Base-by-base conservation (phyloP, 495 filamentous ascomycete genomes). In the Neurospora sp. region DNA sequence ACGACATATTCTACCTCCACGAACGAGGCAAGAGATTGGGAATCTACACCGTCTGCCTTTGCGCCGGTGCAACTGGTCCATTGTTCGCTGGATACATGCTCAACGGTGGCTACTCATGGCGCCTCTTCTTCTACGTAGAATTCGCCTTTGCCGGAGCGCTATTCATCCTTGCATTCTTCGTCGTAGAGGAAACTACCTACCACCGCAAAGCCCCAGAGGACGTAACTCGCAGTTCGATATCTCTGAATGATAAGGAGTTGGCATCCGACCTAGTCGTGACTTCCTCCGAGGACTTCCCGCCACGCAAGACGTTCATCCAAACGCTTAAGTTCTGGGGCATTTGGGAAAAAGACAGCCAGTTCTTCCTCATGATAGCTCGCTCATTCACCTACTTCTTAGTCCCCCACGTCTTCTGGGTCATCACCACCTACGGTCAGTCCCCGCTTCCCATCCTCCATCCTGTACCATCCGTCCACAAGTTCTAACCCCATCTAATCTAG, bases 1-100 rank as follows among this genome's bases (percentile, higher is more conserved):
- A 91, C 74, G 89, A 91, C 74, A 89, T 91, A 72, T 91, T 91
- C 79, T 91, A 87, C 78, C 80, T 90, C 1, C 88, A 90, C 74
- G 88, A 90, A 75, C 81, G 88, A 12, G 88, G 88, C 7, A 86
- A 87, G 79, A 80, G 85, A 2, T 82, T 90, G 41, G 88, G 87
- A 5, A 88, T 87, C 71, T 90, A 90, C 74, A 90, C 88, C 18
- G 89, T 90, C 16, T 88, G 85, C 73, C 86, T 90, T 41, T 90
- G 89, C 76, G 82, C 89, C 38, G 88, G 89, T 12, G 81, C 87
- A 0, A 88, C 88, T 16, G 88, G 88, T 5, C 85, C 88, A 0
- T 79, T 91, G 0, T 89, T 87, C 42, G 88, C 89, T 4, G 87
- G 89, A 0, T 91, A 90, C 79, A 90, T 91, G 86, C 85, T 91